Conservation (phyloP, 2,329 filamentous ascomycete genomes). For the Aspergillus niger region DNA sequence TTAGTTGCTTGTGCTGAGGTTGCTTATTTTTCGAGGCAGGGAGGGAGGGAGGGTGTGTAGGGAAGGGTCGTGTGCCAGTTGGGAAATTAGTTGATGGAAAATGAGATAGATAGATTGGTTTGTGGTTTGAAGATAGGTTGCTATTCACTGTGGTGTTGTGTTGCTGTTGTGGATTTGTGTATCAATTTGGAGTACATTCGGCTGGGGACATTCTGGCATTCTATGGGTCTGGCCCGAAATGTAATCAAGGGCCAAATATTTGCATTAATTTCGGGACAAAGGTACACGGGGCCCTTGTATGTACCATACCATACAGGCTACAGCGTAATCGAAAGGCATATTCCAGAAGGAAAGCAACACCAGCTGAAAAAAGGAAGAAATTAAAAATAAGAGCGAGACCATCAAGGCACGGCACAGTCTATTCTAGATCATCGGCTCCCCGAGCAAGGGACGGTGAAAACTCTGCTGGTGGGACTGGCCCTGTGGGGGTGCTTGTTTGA, state of each 20-base stretch:
- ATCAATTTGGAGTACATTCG: neutral
- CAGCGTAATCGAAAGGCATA: neutral
- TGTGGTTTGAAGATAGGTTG: neutral
- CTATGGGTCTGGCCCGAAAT: neutral
- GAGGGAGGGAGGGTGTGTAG: too few species aligned
- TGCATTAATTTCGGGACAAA: neutral
- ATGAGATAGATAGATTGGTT: neutral
- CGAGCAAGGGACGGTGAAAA: slow-evolving; percentile 24
- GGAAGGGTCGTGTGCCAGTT: neutral
- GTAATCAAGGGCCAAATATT: neutral
- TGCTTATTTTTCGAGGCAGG: too few species aligned
- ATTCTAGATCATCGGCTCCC: slow-evolving; percentile 19
- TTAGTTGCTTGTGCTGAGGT: neutral
- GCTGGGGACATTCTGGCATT: neutral
- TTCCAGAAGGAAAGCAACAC: neutral
- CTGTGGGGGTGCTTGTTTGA: slow-evolving; percentile 11
- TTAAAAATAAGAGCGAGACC: slow-evolving; percentile 8
- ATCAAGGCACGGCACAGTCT: slow-evolving; percentile 9
- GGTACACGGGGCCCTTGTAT: slow-evolving; percentile 6
- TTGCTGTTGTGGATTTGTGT: neutral
- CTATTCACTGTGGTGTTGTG: neutral
- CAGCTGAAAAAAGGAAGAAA: neutral
- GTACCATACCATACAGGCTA: slow-evolving; percentile 17
- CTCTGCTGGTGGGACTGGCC: slow-evolving; percentile 21
- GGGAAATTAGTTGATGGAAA: neutral